A percentile compares a stretch with the other conserved stretches of the same genome.
Evolutionary conservation across 306 rosid species (phyloP).

Genomic region (Inga leiocalycina): DNA sequence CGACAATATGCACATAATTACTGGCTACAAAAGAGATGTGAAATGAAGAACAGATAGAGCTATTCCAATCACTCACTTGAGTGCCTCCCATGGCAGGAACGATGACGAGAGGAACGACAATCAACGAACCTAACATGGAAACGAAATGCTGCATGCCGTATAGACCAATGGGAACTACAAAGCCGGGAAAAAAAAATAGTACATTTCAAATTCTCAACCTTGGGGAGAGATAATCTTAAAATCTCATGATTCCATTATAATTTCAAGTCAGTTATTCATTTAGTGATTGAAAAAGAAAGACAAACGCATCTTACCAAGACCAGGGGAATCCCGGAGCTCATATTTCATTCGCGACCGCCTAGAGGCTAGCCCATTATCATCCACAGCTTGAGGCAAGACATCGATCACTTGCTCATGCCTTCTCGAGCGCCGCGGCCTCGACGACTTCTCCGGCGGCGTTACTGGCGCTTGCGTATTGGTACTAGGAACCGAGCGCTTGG

Average conservation of each 20-base stretch:
- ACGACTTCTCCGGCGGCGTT: conserved; percentile 35
- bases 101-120: conserved; percentile 86
- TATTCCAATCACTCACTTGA: conserved; percentile 60
- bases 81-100: conserved; percentile 99
- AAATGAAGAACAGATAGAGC: neutral
- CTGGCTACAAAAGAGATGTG: neutral
- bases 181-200: conserved; percentile 3
- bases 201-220: conserved; percentile 15
- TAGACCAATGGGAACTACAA: conserved; percentile 82
- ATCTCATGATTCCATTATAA: neutral
- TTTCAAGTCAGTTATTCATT: neutral
- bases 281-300: neutral
- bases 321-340: conserved; percentile 90
- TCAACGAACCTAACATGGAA: conserved; percentile 85
- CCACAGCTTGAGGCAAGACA: conserved; percentile 63
- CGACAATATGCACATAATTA: conserved; percentile 38
- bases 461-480: conserved; percentile 46
- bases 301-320: conserved; percentile 58
- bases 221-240: neutral
- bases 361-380: conserved; percentile 59
- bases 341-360: conserved; percentile 83
- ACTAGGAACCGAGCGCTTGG: conserved; percentile 44
- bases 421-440: conserved; percentile 46
- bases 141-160: conserved; percentile 88
- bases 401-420: conserved; percentile 72